Base-by-base conservation (phyloP, 345 rosid species). In the Lenwebbia sp. region DNA sequence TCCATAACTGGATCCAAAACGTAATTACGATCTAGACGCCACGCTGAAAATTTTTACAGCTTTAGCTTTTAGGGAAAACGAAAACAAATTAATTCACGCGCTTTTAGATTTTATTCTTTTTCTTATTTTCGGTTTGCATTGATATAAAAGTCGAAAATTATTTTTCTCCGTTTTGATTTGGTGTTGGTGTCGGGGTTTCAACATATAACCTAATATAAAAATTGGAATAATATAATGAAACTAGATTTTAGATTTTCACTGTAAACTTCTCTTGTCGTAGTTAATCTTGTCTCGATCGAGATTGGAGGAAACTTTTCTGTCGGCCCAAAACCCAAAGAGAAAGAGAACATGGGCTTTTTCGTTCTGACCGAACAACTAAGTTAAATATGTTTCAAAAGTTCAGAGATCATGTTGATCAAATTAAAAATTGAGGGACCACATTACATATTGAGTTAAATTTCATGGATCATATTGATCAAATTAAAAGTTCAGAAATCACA, bases 131-230 rank as follows among this genome's bases (percentile, higher is more conserved):
- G 8, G 10, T 30, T 7, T 8, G 30, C 22, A 30, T 30, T 30
- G 8, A 30, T 15, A 62, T 3, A 65, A 3, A 65, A 65, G 2
- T 65, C 74, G 10, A 60, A 60, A 60, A 13, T 28, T 30, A 13
- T 58, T 28, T 60, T 60, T 15, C 40, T 60, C 74, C 70, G 4
- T n/a, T 58, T 5, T 13, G n/a, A n/a, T n/a, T n/a, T n/a, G n/a
- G n/a, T 6, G 11, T 26, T 25, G 7, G 62, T 13, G 26, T 3
- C 14, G 15, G 65, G 26, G 28, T 26, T 26, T 58, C 65, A 5
- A 26, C 19, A 1, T 13, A 13, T 1, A n/a, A 0, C 37, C 17
- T n/a, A 58, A 12, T 14, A 9, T 0, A 9, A 22, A 22, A 7
- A 22, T 0, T 56, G 60, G 60, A 25, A 56, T 26, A 57, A 12